phyloP scores from a whole-genome alignment of 2,329 filamentous ascomycete species.

The Coccinonectria pachysandricola region DNA sequence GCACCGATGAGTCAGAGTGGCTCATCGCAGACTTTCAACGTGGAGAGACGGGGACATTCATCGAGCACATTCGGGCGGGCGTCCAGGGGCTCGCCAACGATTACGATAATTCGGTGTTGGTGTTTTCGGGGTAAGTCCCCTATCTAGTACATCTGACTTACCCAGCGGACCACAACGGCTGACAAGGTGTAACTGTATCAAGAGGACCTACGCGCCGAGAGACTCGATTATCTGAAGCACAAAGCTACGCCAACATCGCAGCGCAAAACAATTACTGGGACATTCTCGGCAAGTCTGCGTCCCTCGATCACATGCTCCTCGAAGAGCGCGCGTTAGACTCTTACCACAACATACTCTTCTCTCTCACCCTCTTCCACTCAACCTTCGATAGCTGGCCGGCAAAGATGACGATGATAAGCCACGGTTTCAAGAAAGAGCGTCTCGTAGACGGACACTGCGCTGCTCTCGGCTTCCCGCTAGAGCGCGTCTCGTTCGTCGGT shows the following conservation, averaged over 20 bases:
- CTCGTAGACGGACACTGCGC: slow-evolving; percentile 54
- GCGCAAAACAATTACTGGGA: slow-evolving; percentile 35
- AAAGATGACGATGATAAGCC: slow-evolving; percentile 53
- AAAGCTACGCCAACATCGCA: slow-evolving; percentile 50
- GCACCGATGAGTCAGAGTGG: slow-evolving; percentile 52
- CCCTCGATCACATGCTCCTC: slow-evolving; percentile 31
- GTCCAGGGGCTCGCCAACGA: slow-evolving; percentile 40
- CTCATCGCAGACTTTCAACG: slow-evolving; percentile 68
- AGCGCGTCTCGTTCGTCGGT: slow-evolving; percentile 43
- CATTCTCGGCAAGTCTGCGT: slow-evolving; percentile 18
- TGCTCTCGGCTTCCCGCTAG: slow-evolving; percentile 45
- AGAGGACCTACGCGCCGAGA: slow-evolving; percentile 54
- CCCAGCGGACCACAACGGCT: too few species aligned
- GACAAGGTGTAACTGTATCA: not conserved
- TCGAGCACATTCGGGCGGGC: slow-evolving; percentile 62
- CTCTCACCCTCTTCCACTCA: slow-evolving; percentile 42
- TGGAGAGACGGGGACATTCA: slow-evolving; percentile 69
- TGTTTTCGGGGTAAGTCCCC: slow-evolving; percentile 58
- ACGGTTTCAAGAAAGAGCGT: slow-evolving; percentile 56
- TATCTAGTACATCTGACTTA: too few species aligned
- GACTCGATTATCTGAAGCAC: slow-evolving; percentile 48
- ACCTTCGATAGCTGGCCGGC: slow-evolving; percentile 40
- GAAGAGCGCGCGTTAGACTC: slow-evolving; percentile 74
- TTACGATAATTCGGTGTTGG: slow-evolving; percentile 37
- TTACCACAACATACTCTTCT: slow-evolving; percentile 75